Conservation (phyloP, 1,139 yeast species). For the Waltiozyma sp. region DNA sequence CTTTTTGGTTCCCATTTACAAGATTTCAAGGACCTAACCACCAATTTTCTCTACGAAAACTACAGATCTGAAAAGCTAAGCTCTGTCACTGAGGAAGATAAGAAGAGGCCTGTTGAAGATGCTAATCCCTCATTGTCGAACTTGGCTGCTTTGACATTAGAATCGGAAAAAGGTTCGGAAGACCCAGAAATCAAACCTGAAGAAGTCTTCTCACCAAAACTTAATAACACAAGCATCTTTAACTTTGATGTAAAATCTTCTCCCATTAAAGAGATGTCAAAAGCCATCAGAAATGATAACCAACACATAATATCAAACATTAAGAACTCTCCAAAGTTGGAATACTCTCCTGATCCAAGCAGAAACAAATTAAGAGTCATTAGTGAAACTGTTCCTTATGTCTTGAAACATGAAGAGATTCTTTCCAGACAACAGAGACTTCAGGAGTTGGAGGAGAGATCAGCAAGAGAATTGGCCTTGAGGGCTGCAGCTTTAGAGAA, state of each 20-base stretch:
- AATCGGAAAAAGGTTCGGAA: neutral
- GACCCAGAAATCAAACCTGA: neutral
- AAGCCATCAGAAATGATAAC: constrained; percentile 25
- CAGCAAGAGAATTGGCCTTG: constrained; percentile 60
- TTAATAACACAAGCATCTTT: constrained; percentile 9
- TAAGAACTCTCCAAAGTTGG: constrained; percentile 37
- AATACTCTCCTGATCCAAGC: constrained; percentile 36
- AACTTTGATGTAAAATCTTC: constrained; percentile 18
- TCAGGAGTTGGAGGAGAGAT: constrained; percentile 68
- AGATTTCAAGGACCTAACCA: constrained; percentile 84
- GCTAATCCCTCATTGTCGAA: constrained; percentile 47
- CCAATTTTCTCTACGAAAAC: constrained; percentile 68
- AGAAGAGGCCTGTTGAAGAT: constrained; percentile 2
- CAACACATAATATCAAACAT: constrained; percentile 36
- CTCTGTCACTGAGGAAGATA: constrained; percentile 23
- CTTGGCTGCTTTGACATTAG: constrained; percentile 43
- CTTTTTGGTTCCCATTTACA: constrained; percentile 86
- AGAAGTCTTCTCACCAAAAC: constrained; percentile 18
- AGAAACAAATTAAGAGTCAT: constrained; percentile 63
- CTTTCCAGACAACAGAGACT: constrained; percentile 66
- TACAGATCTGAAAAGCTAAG: constrained; percentile 75
- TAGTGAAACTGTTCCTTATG: constrained; percentile 74
- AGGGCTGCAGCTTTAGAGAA: constrained; percentile 70
- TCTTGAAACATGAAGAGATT: constrained; percentile 63
- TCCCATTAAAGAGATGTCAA: constrained; percentile 24